Conservation (phyloP, 768 basidiomycete genomes). For the Leccinum truebloodii region DNA sequence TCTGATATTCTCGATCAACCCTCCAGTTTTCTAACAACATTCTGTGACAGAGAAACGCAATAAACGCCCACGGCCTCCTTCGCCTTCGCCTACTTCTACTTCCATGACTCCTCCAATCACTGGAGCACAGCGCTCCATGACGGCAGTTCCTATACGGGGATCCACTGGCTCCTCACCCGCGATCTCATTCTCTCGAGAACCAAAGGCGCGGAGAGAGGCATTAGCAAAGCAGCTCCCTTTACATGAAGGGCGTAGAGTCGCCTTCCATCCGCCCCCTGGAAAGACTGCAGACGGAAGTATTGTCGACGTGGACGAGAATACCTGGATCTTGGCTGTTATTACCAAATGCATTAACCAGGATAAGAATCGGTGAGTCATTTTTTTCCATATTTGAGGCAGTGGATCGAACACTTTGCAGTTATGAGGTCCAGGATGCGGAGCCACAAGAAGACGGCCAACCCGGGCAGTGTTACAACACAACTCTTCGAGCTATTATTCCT, state of each 20-base stretch:
- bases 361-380: conserved; percentile 56
- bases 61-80: conserved; percentile 72
- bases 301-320: conserved; percentile 48
- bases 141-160: conserved; percentile 38
- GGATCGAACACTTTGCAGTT: conserved; percentile 42
- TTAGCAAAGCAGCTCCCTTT: conserved; percentile 64
- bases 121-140: conserved; percentile 18
- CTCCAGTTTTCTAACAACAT: conserved; percentile 4
- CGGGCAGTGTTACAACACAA: conserved; percentile 69
- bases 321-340: conserved; percentile 82
- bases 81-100: conserved; percentile 60
- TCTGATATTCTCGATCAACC: not conserved
- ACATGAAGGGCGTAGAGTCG: conserved; percentile 75
- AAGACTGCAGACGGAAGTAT: conserved; percentile 52
- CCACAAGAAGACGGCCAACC: conserved; percentile 80
- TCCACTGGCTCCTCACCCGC: conserved; percentile 58
- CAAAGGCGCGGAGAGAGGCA: conserved; percentile 65
- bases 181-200: conserved; percentile 59
- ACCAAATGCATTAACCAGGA: conserved; percentile 70
- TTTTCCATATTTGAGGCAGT: not conserved
- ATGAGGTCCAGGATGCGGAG: conserved; percentile 85
- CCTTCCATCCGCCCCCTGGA: conserved; percentile 69
- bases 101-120: conserved; percentile 35
- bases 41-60: conserved; percentile 62
- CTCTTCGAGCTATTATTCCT: conserved; percentile 71